phyloP scores from a whole-genome alignment of 352 stramenopile species.

The Thraustotheca clavata region DNA sequence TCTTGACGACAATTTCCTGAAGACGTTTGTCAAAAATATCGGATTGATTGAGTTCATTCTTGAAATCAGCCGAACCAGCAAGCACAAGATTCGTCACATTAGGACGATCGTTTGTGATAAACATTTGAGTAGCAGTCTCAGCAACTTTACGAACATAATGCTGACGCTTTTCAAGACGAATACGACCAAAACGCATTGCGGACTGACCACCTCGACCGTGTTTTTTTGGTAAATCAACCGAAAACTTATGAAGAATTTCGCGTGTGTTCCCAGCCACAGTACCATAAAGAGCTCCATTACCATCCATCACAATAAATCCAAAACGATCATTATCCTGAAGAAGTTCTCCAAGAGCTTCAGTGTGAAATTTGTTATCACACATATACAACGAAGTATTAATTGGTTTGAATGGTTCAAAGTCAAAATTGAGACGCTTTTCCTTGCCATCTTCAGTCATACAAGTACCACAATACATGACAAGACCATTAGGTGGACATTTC shows the following conservation, averaged over 20 bases:
- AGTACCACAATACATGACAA: slow-evolving; percentile 99
- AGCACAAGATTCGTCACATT: slow-evolving; percentile 98
- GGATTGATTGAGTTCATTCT: slow-evolving; percentile 93
- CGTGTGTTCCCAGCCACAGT: slow-evolving; percentile 92
- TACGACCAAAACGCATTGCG: slow-evolving; percentile 97
- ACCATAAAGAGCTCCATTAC: slow-evolving; percentile 98
- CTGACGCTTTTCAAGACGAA: slow-evolving; percentile 99
- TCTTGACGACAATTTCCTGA: slow-evolving; percentile 95
- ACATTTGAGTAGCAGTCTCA: slow-evolving; percentile 96
- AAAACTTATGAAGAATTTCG: slow-evolving; percentile 94
- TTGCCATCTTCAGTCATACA: slow-evolving; percentile 99
- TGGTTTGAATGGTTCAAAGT: slow-evolving; percentile 99
- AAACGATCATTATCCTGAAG: slow-evolving; percentile 99
- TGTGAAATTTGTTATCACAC: slow-evolving; percentile 99
- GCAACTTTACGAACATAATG: slow-evolving; percentile 99
- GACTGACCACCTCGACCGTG: slow-evolving; percentile 99
- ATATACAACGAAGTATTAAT: slow-evolving; percentile 99
- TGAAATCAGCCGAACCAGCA: slow-evolving; percentile 98
- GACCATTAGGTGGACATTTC: slow-evolving; percentile 93
- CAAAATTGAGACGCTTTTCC: slow-evolving; percentile 99
- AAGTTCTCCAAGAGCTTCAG: slow-evolving; percentile 96
- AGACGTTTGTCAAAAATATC: slow-evolving; percentile 98
- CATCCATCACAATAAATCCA: slow-evolving; percentile 99
- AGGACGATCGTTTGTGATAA: slow-evolving; percentile 96
- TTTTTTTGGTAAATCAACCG: slow-evolving; percentile 99